Base-by-base conservation (phyloP, 2,329 filamentous ascomycete species). In the Pyrenophora teres region DNA sequence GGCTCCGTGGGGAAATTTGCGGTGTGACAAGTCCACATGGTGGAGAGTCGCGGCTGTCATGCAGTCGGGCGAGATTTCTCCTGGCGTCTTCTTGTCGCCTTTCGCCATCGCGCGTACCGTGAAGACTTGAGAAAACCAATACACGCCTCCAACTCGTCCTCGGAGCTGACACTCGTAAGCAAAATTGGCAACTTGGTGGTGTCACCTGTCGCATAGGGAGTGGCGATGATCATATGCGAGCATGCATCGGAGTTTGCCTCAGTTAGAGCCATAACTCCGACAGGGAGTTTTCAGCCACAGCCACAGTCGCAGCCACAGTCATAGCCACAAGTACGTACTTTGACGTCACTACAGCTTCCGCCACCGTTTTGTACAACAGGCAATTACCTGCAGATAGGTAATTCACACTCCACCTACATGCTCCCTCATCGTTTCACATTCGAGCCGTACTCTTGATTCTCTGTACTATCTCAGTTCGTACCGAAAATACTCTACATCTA, bases 11-110 rank as follows among this genome's bases (percentile, higher is more conserved):
- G 37, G 44, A 45, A 39, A 39, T 40, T 33, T 45, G 54, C 39
- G 37, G 59, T 62, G 54, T 62, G 59, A 62, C 56, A 39, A 32
- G 43, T 25, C 42, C 52, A 57, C 57, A 59, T 55, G 50, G 50
- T 44, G 50, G 50, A 45, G 50, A 50, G 50, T 39, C 37, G 45
- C 42, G 54, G 38, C 49, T 40, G 33, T 33, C 10, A 15, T 50
- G 36, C 50, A 45, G 27, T 10, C 27, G 27, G 27, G 27, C 27
- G 27, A 30, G 27, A 30, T 30, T 30, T 30, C 10, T 38, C 40
- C 35, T 21, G 23, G 27, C 15, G 16, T 21, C 16, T 8, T 15
- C 7, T 16, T 21, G 23, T 18, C 16, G 40, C 37, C 6, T 15
- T 31, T 27, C 21, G 16, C 36, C 23, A 10, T 33, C 16, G 30